phyloP scores from a whole-genome alignment of 1,139 yeast genomes.

The Lodderomyces beijingensis region DNA sequence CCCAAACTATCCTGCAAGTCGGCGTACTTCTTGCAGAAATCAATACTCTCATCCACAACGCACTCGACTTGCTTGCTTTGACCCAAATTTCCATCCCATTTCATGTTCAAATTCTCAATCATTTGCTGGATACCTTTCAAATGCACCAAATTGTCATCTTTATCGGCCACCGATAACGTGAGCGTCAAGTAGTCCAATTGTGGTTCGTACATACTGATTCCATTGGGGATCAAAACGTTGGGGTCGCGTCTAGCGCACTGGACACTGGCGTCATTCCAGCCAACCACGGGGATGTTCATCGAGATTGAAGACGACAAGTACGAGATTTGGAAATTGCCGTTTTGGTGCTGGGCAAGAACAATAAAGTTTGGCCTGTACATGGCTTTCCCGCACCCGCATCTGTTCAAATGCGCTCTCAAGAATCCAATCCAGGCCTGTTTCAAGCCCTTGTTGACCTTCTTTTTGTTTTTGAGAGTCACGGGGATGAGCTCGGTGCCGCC shows the following conservation, averaged over 20 bases:
- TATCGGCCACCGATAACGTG: slow-evolving; percentile 32
- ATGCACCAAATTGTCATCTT: slow-evolving; percentile 28
- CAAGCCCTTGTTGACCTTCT: slow-evolving; percentile 1
- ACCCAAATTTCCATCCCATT: slow-evolving; percentile 4
- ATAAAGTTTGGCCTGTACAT: slow-evolving; percentile 36
- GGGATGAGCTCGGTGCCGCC: slow-evolving; percentile 36
- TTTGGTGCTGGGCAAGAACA: slow-evolving; percentile 19
- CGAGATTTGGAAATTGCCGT: slow-evolving; percentile 21
- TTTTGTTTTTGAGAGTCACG: neutral
- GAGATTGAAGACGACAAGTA: slow-evolving; percentile 34
- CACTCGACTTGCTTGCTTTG: slow-evolving; percentile 12
- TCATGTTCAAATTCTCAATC: slow-evolving; percentile 5
- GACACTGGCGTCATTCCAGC: slow-evolving; percentile 26
- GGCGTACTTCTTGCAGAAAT: slow-evolving; percentile 19
- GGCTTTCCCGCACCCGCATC: slow-evolving; percentile 34
- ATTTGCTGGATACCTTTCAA: slow-evolving; percentile 15
- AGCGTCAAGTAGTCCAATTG: slow-evolving; percentile 26
- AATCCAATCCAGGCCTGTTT: slow-evolving; percentile 32
- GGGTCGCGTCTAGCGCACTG: slow-evolving; percentile 23
- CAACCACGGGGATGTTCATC: slow-evolving; percentile 29
- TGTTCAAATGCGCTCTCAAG: slow-evolving; percentile 31
- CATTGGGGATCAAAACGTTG: slow-evolving; percentile 36
- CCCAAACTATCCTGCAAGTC: slow-evolving; percentile 11
- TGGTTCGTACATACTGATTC: slow-evolving; percentile 13
- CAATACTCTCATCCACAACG: slow-evolving; percentile 16